Conservation (phyloP, 208 protist genomes). For the Leishmania braziliensis region DNA sequence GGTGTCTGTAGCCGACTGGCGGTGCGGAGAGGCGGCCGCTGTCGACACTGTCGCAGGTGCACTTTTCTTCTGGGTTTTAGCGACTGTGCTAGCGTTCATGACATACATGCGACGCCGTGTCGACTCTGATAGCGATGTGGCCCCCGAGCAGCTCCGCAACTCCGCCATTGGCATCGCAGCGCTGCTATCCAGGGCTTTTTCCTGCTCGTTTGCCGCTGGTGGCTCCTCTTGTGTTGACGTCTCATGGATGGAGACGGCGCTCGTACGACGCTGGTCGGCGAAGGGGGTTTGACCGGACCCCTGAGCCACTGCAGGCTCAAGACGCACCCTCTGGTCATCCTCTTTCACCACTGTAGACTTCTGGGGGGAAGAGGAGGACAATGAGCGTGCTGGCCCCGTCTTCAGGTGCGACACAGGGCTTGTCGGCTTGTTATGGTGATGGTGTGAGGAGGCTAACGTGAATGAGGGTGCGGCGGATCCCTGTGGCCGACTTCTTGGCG, state of each 20-base stretch:
- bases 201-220: neutral
- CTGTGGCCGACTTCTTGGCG: neutral
- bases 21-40: neutral
- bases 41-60: neutral
- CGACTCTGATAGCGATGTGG: neutral
- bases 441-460: neutral
- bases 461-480: neutral
- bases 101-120: neutral
- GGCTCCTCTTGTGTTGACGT: constrained; percentile 2
- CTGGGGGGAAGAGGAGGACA: neutral
- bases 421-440: neutral
- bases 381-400: neutral
- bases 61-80: neutral
- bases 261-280: neutral
- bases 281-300: neutral
- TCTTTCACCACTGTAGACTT: neutral
- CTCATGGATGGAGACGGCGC: neutral
- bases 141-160: neutral
- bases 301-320: neutral
- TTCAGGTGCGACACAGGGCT: neutral
- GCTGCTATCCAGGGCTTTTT: constrained; percentile 12
- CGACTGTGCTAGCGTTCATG: neutral
- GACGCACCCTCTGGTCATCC: neutral
- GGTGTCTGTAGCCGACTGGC: neutral
- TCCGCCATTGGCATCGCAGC: constrained; percentile 14